These are phyloP conservation scores for Endothia cerciana DNA, from an alignment of 2,329 filamentous ascomycete genomes.

Conservation along the genomic window DNA sequence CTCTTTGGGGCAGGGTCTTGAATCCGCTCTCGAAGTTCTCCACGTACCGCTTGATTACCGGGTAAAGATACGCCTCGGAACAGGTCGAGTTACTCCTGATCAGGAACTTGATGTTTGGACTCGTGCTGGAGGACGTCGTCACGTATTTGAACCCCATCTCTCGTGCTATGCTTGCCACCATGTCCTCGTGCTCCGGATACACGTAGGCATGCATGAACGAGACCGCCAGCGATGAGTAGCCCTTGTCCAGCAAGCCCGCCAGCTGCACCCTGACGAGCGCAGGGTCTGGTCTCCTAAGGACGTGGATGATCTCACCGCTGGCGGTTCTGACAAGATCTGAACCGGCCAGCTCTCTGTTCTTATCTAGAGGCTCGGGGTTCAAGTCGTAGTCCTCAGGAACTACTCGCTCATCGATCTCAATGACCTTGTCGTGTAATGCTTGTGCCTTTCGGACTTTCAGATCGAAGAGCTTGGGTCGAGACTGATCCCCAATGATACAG, in stretches of 20 bases:
- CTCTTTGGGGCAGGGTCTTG: conserved; percentile 59
- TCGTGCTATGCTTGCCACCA: conserved; percentile 61
- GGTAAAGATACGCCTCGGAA: conserved; percentile 74
- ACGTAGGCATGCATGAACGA: conserved; percentile 72
- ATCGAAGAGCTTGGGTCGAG: conserved; percentile 72
- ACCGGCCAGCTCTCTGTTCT: conserved; percentile 41
- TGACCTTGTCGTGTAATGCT: conserved; percentile 67
- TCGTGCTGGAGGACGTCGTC: conserved; percentile 66
- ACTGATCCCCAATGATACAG: conserved; percentile 74
- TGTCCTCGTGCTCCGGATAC: conserved; percentile 66
- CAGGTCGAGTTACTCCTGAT: conserved; percentile 69
- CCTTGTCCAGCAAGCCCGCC: conserved; percentile 60
- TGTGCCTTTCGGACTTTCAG: conserved; percentile 69
- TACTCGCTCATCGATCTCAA: conserved; percentile 74
- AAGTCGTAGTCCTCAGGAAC: conserved; percentile 75
- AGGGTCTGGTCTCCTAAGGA: conserved; percentile 59
- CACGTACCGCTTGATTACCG: conserved; percentile 71
- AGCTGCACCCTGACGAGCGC: conserved; percentile 57
- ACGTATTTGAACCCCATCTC: conserved; percentile 67
- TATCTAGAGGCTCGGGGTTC: conserved; percentile 56
- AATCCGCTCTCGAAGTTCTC: conserved; percentile 68
- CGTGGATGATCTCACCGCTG: conserved; percentile 67
- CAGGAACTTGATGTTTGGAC: conserved; percentile 74
- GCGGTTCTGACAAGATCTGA: conserved; percentile 60
- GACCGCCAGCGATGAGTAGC: conserved; percentile 50